Evolutionary conservation across 208 protist genomes (phyloP).

Genomic region (Trypanosoma theileri): DNA sequence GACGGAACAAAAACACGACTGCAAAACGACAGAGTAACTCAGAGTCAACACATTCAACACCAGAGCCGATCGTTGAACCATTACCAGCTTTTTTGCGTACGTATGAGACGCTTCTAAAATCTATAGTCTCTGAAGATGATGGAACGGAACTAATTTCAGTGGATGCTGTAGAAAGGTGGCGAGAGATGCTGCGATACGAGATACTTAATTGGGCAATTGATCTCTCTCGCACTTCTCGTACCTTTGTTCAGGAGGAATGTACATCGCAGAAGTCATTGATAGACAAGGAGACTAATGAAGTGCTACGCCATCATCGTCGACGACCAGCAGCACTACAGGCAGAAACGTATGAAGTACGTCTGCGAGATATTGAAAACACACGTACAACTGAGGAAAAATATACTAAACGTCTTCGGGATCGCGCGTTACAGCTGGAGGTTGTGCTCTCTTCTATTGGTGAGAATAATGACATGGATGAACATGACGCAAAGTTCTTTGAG

Average conservation of each 20-base stretch:
- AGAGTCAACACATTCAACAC: conserved; percentile 2
- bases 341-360: conserved; percentile 70
- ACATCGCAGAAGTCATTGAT: conserved; percentile 29
- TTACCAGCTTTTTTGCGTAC: not conserved
- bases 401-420: conserved; percentile 53
- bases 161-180: conserved; percentile 31
- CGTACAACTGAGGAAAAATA: conserved; percentile 52
- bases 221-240: conserved; percentile 23
- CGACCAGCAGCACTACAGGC: conserved; percentile 79
- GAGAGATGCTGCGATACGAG: conserved; percentile 44
- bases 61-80: not conserved
- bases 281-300: conserved; percentile 57
- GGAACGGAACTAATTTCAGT: conserved; percentile 28
- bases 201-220: conserved; percentile 41
- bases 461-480: conserved; percentile 30
- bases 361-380: conserved; percentile 70
- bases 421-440: conserved; percentile 42
- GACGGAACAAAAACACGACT: not conserved
- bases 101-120: conserved; percentile 11
- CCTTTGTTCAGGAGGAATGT: conserved; percentile 27
- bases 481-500: conserved; percentile 38
- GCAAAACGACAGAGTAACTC: not conserved
- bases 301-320: conserved; percentile 75
- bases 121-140: conserved; percentile 7
- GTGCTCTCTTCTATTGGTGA: conserved; percentile 36